Percentiles rank a stretch among this genome's conserved stretches.
Evolutionary conservation across 306 rosid species (phyloP).

Genomic region (Cicer bijugum): DNA sequence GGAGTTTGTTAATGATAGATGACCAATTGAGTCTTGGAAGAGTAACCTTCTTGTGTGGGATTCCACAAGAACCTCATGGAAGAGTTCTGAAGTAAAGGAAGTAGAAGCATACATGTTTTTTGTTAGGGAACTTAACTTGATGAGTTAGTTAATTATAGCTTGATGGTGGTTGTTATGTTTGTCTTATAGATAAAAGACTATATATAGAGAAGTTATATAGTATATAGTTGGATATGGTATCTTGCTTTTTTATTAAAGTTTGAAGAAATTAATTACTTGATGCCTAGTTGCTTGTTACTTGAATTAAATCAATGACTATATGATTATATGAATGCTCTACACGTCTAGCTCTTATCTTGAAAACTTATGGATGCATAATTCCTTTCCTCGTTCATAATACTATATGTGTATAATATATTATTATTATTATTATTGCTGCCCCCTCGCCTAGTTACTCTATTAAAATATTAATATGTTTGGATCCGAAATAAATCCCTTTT

Average conservation of each 20-base stretch:
- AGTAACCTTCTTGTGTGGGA: constrained; percentile 72
- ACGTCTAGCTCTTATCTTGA: neutral
- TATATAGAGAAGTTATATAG: constrained; percentile 28
- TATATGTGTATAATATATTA: constrained; percentile 4
- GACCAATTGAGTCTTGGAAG: constrained; percentile 46
- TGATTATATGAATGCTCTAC: neutral
- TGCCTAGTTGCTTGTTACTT: constrained; percentile 19
- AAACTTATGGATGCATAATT: neutral
- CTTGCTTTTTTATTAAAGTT: constrained; percentile 10
- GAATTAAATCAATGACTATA: neutral
- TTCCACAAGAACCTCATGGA: constrained; percentile 50
- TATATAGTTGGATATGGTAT: constrained; percentile 1
- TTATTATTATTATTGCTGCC: neutral
- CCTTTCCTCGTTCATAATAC: neutral
- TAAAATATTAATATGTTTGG: neutral
- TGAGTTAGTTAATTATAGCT: constrained; percentile 25
- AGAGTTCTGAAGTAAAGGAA: constrained; percentile 44
- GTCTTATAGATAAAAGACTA: neutral
- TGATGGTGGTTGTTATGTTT: constrained; percentile 17
- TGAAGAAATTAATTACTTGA: constrained; percentile 6
- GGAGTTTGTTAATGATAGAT: constrained; percentile 38
- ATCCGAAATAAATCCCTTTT: neutral
- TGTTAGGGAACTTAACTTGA: neutral
- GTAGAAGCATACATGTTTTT: constrained; percentile 57
- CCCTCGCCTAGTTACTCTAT: neutral